These are phyloP conservation scores for Melaleuca quinquenervia DNA, from an alignment of 345 rosid genomes.

Conservation along the genomic window DNA sequence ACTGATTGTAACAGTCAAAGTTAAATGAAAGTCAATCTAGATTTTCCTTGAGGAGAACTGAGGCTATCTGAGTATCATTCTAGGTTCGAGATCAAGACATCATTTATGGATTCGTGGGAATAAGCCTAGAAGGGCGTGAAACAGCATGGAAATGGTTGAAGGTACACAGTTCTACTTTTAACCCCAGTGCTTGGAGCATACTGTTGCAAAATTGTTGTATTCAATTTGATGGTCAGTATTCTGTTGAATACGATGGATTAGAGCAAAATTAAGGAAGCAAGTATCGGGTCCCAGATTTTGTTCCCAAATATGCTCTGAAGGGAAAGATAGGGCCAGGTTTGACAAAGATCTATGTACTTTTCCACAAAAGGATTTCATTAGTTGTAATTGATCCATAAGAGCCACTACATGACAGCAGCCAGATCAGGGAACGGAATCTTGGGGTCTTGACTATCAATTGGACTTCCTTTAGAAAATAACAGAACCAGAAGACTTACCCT, in stretches of 20 bases:
- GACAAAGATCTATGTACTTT: not conserved
- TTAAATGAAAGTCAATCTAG: not conserved
- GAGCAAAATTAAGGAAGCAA: not conserved
- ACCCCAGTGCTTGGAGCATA: not conserved
- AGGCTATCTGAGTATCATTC: not conserved
- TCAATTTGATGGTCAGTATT: not conserved
- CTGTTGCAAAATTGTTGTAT: not conserved
- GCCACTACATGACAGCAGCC: not conserved
- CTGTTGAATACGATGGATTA: not conserved
- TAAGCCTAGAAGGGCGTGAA: constrained; percentile 22
- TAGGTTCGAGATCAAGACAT: constrained; percentile 25
- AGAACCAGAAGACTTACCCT: no score
- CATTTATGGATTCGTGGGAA: constrained; percentile 8
- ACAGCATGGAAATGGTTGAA: constrained; percentile 28
- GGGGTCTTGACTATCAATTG: no score
- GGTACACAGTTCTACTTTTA: constrained; percentile 1
- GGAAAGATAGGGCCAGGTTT: not conserved
- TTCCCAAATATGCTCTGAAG: not conserved
- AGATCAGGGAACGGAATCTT: not conserved
- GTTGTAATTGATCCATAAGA: not conserved
- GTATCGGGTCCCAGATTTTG: not conserved
- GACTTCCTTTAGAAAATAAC: no score
- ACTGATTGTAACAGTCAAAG: not conserved
- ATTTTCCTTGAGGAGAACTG: not conserved
- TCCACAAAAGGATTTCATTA: not conserved